Percentiles rank a stretch among this genome's conserved stretches.
Evolutionary conservation across 768 basidiomycete genomes (phyloP).

Genomic region (Boletellus ananiceps): DNA sequence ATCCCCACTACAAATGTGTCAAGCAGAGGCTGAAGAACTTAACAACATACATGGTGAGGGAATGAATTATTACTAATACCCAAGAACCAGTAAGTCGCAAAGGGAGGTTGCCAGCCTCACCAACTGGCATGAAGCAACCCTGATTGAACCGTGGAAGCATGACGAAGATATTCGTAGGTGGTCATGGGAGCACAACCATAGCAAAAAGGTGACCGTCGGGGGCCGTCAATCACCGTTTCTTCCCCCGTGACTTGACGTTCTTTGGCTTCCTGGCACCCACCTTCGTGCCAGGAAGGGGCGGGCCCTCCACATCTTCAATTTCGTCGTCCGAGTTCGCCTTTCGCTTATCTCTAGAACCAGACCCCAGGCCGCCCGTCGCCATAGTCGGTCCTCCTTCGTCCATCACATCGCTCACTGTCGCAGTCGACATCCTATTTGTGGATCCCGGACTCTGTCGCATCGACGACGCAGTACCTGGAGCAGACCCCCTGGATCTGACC

Average conservation of each 20-base stretch:
- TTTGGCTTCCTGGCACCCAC: constrained; percentile 32
- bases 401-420: constrained; percentile 39
- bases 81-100: too few species aligned
- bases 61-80: too few species aligned
- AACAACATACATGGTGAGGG: too few species aligned
- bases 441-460: constrained; percentile 47
- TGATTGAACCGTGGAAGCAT: too few species aligned
- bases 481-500: constrained; percentile 36
- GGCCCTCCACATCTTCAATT: constrained; percentile 48
- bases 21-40: too few species aligned
- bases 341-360: constrained; percentile 38
- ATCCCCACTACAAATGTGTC: too few species aligned
- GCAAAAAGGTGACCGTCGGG: too few species aligned
- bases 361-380: not conserved
- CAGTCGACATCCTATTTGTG: constrained; percentile 40
- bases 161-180: too few species aligned
- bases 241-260: constrained; percentile 36
- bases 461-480: constrained; percentile 24
- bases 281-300: constrained; percentile 32
- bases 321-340: constrained; percentile 55
- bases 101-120: too few species aligned
- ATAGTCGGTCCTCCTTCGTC: constrained; percentile 35
- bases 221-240: constrained; percentile 30
- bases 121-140: too few species aligned
- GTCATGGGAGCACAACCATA: too few species aligned